A percentile compares a stretch with the other conserved stretches of the same genome.
phyloP scores from a whole-genome alignment of 495 filamentous ascomycete species.

The Elasticomyces elasticus region DNA sequence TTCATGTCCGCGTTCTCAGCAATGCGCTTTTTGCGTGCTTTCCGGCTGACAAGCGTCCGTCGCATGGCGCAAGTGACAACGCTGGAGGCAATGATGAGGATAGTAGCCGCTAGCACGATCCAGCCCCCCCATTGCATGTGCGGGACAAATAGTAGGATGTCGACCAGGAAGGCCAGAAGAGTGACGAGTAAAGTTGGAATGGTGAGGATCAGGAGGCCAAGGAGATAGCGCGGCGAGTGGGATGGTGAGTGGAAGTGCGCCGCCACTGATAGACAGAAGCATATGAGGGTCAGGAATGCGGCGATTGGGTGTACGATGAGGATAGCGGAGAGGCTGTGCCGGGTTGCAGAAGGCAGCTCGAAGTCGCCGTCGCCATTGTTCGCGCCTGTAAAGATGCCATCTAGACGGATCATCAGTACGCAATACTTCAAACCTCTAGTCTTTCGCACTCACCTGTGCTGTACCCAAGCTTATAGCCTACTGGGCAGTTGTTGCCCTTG shows the following conservation, averaged over 20 bases:
- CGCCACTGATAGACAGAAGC: constrained; percentile 64
- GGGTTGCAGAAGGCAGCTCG: constrained; percentile 61
- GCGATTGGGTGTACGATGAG: constrained; percentile 90
- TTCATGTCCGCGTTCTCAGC: constrained; percentile 93
- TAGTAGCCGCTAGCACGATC: constrained; percentile 83
- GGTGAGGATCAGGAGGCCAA: constrained; percentile 72
- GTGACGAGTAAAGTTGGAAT: constrained; percentile 77
- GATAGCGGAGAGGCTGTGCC: constrained; percentile 79
- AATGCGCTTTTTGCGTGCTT: constrained; percentile 83
- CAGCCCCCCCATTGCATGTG: constrained; percentile 92
- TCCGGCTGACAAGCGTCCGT: constrained; percentile 80
- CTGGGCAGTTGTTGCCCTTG: constrained; percentile 48
- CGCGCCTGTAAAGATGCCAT: constrained; percentile 34
- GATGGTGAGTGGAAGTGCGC: constrained; percentile 84
- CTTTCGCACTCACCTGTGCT: constrained; percentile 49
- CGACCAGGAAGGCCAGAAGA: constrained; percentile 81
- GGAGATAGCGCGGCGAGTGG: constrained; percentile 84
- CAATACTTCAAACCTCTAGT: constrained; percentile 3
- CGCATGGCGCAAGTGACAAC: constrained; percentile 96
- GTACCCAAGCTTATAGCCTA: constrained; percentile 71
- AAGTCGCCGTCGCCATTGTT: constrained; percentile 45
- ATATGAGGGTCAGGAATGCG: constrained; percentile 73
- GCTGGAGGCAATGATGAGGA: constrained; percentile 71
- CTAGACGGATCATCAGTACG: constrained; percentile 20
- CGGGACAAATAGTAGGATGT: constrained; percentile 92